Percentiles rank a stretch among this genome's conserved stretches.
phyloP scores from a whole-genome alignment of 2,329 filamentous ascomycete species.

The Penicillium sp. region DNA sequence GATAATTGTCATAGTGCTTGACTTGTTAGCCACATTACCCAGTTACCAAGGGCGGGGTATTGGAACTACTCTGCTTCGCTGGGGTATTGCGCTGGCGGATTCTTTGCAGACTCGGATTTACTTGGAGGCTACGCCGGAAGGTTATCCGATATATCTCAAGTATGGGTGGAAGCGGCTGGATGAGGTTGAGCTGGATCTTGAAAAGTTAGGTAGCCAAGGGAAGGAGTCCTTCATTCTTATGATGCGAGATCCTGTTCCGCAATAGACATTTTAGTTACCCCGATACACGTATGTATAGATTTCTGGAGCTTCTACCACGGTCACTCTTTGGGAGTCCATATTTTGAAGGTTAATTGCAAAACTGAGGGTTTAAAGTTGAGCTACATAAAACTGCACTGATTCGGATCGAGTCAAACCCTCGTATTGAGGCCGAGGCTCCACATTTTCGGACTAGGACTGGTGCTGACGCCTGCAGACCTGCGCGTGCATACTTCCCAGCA shows the following conservation, averaged over 20 bases:
- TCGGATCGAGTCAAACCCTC: no score
- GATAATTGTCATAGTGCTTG: constrained; percentile 34
- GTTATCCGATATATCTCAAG: constrained; percentile 49
- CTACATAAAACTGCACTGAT: no score
- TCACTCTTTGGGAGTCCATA: no score
- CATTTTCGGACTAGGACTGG: no score
- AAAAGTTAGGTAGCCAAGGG: constrained; percentile 25
- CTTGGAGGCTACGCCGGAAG: constrained; percentile 53
- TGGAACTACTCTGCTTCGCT: constrained; percentile 46
- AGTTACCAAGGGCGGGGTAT: constrained; percentile 50
- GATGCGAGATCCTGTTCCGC: constrained; percentile 23
- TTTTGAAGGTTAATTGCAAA: no score
- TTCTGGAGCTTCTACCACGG: no score
- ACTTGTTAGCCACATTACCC: constrained; percentile 47
- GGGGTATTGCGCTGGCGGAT: constrained; percentile 51
- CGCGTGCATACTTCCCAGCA: no score
- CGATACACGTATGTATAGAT: no score
- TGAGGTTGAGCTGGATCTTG: constrained; percentile 38
- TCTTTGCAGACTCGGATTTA: constrained; percentile 46
- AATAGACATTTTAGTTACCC: background rate
- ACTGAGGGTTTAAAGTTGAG: no score
- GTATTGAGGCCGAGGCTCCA: no score
- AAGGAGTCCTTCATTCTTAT: constrained; percentile 25
- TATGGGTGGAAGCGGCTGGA: constrained; percentile 49
- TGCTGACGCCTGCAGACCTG: no score